Conservation (phyloP, 2,329 filamentous ascomycete species). For the Pezicula carpinea region DNA sequence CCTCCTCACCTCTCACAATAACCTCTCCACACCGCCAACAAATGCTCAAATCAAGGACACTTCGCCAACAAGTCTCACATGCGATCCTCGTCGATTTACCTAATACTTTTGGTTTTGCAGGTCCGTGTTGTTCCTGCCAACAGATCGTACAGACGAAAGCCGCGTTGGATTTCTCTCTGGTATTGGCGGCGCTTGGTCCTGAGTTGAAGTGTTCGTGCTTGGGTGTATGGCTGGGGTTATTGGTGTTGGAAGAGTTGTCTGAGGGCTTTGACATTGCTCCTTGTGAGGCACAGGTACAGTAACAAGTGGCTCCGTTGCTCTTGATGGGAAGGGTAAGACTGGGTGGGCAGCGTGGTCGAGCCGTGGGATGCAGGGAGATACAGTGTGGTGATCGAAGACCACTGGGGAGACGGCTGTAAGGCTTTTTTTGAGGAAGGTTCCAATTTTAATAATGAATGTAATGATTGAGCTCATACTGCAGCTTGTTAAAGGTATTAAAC, state of each 20-base stretch:
- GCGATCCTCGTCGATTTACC: slow-evolving; percentile 44
- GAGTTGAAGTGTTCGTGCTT: neutral
- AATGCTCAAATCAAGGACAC: slow-evolving; percentile 48
- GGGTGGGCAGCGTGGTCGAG: no score
- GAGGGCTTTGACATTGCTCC: neutral
- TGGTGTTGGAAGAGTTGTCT: neutral
- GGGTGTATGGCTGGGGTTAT: neutral
- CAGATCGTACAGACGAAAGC: slow-evolving; percentile 54
- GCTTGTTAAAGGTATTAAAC: neutral
- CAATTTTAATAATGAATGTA: neutral
- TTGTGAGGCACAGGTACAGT: no score
- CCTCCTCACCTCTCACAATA: slow-evolving; percentile 47
- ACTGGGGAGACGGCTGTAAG: neutral
- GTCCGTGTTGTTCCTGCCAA: slow-evolving; percentile 35
- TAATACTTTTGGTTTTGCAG: slow-evolving; percentile 34
- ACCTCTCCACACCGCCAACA: slow-evolving; percentile 55
- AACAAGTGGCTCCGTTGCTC: no score
- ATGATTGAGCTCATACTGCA: neutral
- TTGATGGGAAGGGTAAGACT: no score
- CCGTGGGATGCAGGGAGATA: neutral
- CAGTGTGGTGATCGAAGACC: neutral
- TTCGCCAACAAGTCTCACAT: slow-evolving; percentile 42
- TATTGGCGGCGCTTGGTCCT: neutral
- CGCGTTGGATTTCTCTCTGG: slow-evolving; percentile 6
- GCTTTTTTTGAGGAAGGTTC: neutral